These are phyloP conservation scores for Yamadazyma insecticola DNA, from an alignment of 805 yeast species.

Conservation along the genomic window DNA sequence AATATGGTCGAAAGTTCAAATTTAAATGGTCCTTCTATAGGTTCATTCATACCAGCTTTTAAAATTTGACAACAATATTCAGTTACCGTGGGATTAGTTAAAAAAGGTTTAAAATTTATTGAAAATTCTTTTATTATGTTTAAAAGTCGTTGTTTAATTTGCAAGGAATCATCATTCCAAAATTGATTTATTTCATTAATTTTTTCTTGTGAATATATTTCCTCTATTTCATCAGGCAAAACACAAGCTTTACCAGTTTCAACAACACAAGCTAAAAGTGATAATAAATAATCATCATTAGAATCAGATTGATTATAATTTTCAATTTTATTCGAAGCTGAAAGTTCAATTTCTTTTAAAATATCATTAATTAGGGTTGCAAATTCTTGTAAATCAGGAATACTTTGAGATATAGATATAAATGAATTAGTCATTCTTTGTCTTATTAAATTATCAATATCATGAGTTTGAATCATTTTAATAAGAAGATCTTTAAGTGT, in stretches of 20 bases:
- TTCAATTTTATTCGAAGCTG: slow-evolving; percentile 4
- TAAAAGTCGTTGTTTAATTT: slow-evolving; percentile 40
- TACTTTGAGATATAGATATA: slow-evolving; percentile 56
- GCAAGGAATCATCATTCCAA: slow-evolving; percentile 48
- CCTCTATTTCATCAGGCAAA: slow-evolving; percentile 49
- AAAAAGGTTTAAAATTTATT: slow-evolving; percentile 29
- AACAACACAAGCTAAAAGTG: slow-evolving; percentile 59
- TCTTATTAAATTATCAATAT: slow-evolving; percentile 43
- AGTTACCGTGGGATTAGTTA: slow-evolving; percentile 45
- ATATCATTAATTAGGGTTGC: slow-evolving; percentile 32
- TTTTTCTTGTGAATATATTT: slow-evolving; percentile 31
- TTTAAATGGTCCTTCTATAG: slow-evolving; percentile 62
- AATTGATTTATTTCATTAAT: slow-evolving; percentile 23
- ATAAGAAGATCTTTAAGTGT: slow-evolving; percentile 44
- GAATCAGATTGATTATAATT: slow-evolving; percentile 10
- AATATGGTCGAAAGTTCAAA: slow-evolving; percentile 40
- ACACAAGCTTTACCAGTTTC: slow-evolving; percentile 70
- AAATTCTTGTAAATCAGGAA: slow-evolving; percentile 32
- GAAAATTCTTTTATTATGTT: slow-evolving; percentile 40
- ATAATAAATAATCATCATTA: slow-evolving; percentile 38
- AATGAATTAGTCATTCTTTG: slow-evolving; percentile 60
- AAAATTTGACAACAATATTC: slow-evolving; percentile 63
- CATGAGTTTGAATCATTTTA: slow-evolving; percentile 40
- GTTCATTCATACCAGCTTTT: slow-evolving; percentile 60
- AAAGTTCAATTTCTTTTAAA: slow-evolving; percentile 14